phyloP scores from a whole-genome alignment of 768 basidiomycete genomes.

The Kwoniella europaea region DNA sequence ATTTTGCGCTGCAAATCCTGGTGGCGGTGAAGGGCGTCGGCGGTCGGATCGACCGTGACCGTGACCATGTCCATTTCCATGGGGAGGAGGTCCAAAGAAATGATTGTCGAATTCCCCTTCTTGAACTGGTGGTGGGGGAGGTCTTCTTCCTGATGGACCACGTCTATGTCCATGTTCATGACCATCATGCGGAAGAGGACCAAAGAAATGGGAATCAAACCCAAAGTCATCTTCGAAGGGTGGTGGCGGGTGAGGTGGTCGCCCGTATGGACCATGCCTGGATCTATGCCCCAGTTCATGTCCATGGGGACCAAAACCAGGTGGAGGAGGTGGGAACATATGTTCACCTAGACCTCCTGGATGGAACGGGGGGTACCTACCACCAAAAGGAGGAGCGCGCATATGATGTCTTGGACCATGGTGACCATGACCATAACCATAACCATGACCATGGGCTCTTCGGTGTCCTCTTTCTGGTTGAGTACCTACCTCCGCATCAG shows the following conservation, averaged over 20 bases:
- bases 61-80: background rate
- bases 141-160: background rate
- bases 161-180: background rate
- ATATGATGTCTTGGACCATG: background rate
- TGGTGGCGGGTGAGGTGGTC: background rate
- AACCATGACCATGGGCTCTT: background rate
- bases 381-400: too few relatives aligned
- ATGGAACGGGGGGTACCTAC: background rate
- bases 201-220: too few relatives aligned
- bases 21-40: background rate
- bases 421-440: background rate
- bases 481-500: background rate
- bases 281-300: background rate
- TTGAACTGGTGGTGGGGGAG: background rate
- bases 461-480: background rate
- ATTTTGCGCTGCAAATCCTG: background rate
- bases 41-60: background rate
- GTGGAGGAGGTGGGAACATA: background rate
- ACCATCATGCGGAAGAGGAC: too few relatives aligned
- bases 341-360: background rate
- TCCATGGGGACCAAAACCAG: background rate
- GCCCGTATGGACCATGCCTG: background rate
- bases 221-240: too few relatives aligned
- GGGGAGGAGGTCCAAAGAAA: background rate
- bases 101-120: background rate